Conservation (phyloP, 169 alveolate genomes). For the Pseudocohnilembus persalinus region DNA sequence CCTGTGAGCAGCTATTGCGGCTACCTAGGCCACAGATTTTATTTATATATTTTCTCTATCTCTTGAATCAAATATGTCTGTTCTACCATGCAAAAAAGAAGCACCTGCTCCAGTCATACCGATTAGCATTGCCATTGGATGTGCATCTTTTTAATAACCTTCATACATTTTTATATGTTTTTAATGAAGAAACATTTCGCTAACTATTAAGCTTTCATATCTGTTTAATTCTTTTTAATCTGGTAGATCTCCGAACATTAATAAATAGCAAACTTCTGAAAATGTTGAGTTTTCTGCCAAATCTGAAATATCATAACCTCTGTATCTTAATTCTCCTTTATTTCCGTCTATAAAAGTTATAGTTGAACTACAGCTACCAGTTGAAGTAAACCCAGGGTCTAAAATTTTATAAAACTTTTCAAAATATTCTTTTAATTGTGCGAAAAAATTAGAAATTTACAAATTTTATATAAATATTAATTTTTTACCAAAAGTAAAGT, state of each 20-base stretch:
- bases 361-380: constrained; percentile 61
- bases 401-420: too few relatives aligned
- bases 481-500: constrained; percentile 58
- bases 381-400: constrained; percentile 78
- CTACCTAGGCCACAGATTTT: constrained; percentile 80
- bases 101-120: constrained; percentile 82
- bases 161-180: constrained; percentile 73
- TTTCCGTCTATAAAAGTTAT: constrained; percentile 89
- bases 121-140: constrained; percentile 88
- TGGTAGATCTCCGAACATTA: constrained; percentile 84
- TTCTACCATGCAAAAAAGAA: constrained; percentile 67
- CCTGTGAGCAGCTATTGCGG: constrained; percentile 85
- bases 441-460: not conserved
- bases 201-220: constrained; percentile 68
- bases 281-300: constrained; percentile 72
- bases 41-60: constrained; percentile 69
- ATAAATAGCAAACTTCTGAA: constrained; percentile 76
- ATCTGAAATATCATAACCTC: constrained; percentile 75
- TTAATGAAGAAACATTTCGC: constrained; percentile 80
- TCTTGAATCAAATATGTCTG: constrained; percentile 50
- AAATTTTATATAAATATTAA: too few relatives aligned
- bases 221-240: constrained; percentile 36
- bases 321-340: constrained; percentile 76
- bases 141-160: constrained; percentile 76
- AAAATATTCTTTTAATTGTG: too few relatives aligned